These are phyloP conservation scores for Solanum ossicruentum DNA, from an alignment of 257 asterid genomes.

Conservation along the genomic window DNA sequence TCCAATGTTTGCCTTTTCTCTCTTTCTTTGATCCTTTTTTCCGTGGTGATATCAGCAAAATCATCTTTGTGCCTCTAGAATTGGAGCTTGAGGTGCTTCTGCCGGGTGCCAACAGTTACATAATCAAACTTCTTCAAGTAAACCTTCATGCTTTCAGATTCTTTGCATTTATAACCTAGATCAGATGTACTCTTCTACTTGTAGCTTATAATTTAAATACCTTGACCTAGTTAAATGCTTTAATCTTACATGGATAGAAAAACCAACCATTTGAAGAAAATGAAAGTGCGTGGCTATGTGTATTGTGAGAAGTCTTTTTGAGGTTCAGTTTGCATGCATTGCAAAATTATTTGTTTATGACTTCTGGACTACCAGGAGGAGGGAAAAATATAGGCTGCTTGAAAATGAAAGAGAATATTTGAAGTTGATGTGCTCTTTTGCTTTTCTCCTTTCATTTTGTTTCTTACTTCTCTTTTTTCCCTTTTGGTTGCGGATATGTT, in stretches of 20 bases:
- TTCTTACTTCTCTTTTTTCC: neutral
- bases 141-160: neutral
- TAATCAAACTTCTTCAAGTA: neutral
- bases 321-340: neutral
- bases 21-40: neutral
- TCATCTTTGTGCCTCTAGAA: neutral
- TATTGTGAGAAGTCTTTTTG: neutral
- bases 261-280: neutral
- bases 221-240: neutral
- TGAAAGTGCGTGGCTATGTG: neutral
- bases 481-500: neutral
- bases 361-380: neutral
- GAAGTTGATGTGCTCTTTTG: neutral
- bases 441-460: neutral
- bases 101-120: neutral
- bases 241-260: neutral
- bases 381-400: neutral
- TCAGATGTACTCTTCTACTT: neutral
- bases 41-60: neutral
- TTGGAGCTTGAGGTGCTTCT: neutral
- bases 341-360: neutral
- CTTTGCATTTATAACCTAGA: neutral
- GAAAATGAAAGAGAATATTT: neutral
- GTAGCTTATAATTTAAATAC: neutral
- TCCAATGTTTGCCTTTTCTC: neutral